Evolutionary conservation across 768 basidiomycete species (phyloP), one percentile per base, ranked within the genome.

Genomic region (Amanita rimosa): DNA sequence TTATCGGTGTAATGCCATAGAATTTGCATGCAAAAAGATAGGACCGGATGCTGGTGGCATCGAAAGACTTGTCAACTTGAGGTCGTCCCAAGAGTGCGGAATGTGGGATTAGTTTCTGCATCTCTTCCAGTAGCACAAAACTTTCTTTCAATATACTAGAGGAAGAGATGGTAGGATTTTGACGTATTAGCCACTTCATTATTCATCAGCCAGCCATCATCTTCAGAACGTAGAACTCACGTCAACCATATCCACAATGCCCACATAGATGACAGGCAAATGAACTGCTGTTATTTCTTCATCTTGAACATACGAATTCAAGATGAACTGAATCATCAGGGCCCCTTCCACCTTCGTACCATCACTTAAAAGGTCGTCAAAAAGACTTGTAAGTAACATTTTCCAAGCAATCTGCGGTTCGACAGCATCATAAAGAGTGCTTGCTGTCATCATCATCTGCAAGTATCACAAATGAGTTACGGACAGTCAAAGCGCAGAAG

Each of bases 391-490:
- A 46, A 89, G 71, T 0, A 99, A 58, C 40, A 81, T 75, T 55
- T 79, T 84, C 95, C 95, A 99, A 3, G 92, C 69, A 37, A 91
- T 70, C 47, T 79, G 77, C 2, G 93, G 96, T 52, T 99, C 96
- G 13, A 86, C 76, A n/a, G 88, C 84, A 62, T 98, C 94, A 54
- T 94, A 91, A 0, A 99, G 68, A 1, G 89, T 87, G 53, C 77
- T 84, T 0, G 89, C 91, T 1, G 93, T 92, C 74, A 88, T 81
- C 13, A 73, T 72, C 33, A 89, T 64, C 88, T 89, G 50, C 33
- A 51, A 17, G 29, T 2, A 38, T 44, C 52, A 21, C 3, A 24
- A 13, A 47, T 24, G 4, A 31, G 7, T 52, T 26, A n/a, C 35
- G n/a, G 37, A 33, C 4, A 10, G 10, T 41, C 11, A 4, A 52